Percentiles rank a stretch among this genome's conserved stretches.
phyloP scores from a whole-genome alignment of 2,329 filamentous ascomycete genomes.

The Biscogniauxia marginata region DNA sequence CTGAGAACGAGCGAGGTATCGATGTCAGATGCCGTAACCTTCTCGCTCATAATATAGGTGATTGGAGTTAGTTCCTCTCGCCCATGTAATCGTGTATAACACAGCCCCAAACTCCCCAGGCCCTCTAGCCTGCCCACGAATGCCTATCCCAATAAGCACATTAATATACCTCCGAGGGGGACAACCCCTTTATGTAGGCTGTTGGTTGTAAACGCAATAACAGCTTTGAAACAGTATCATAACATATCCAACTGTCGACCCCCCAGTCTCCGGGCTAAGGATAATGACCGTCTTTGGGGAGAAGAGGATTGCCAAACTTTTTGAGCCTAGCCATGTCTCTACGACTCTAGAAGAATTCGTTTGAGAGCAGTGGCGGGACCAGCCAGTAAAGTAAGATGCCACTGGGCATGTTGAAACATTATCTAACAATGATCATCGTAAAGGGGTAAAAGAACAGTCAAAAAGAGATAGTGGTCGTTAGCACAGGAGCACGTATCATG shows the following conservation, averaged over 20 bases:
- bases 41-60: background rate
- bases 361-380: background rate
- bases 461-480: background rate
- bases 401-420: background rate
- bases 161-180: background rate
- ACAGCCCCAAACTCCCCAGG: background rate
- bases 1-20: background rate
- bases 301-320: background rate
- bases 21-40: background rate
- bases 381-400: no score
- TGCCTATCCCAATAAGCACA: background rate
- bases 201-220: background rate
- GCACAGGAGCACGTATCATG: conserved; percentile 7
- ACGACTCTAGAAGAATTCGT: background rate
- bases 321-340: background rate
- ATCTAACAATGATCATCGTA: background rate
- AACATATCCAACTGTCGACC: background rate
- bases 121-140: background rate
- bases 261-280: background rate
- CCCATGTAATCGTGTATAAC: background rate
- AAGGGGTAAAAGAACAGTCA: background rate
- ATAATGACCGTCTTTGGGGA: background rate
- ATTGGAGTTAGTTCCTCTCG: background rate
- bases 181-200: background rate
- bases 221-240: background rate